Base-by-base conservation (phyloP, 176 grass and related monocot species). In the Poa annua region DNA sequence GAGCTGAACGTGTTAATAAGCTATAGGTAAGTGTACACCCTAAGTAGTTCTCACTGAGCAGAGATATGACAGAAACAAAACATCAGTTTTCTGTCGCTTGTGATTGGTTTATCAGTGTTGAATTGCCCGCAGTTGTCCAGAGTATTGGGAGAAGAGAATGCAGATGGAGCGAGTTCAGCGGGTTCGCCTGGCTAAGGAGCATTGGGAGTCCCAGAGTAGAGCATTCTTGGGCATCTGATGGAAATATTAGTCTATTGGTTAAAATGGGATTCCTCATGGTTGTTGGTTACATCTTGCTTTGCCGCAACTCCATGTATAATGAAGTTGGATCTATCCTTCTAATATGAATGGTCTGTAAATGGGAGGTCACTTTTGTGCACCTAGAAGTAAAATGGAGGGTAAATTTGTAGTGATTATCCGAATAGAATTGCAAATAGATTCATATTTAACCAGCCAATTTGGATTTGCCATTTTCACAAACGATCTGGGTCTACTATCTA, bases 1-100 rank as follows among this genome's bases (percentile, higher is more conserved):
- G 96, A 93, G 87, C 80, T 98, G 61, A 93, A 85, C 83, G 89
- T 93, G 75, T 67, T 98, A 41, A 45, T 98, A 57, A 90, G 90
- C 0, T 61, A 86, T 45, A 95, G 92, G 96, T 91, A 86, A 71
- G 52, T 36, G 57, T 63, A 67, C 78, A 9, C 10, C 8, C 14
- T 70, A 20, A 49, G 14, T 71, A 19, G 32, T 71, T 52, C 6
- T 53, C 19, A 53, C 8, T 54, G 52, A 54, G 5, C 5, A 71
- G 3, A 71, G 29, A 71, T 59, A 8, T 71, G 11, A 17, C 20
- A 70, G 2, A 63, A 15, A 74, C 44, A 67, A 17, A 47, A 5
- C 12, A 56, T 51, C 35, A 33, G 3, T 3, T n/a, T 71, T 6
- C 19, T 50, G 15, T 68, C n/a, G 33, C 72, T 78, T 2, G 0